Evolutionary conservation across 805 yeast species (phyloP).

Genomic region (Candida vaughaniae): DNA sequence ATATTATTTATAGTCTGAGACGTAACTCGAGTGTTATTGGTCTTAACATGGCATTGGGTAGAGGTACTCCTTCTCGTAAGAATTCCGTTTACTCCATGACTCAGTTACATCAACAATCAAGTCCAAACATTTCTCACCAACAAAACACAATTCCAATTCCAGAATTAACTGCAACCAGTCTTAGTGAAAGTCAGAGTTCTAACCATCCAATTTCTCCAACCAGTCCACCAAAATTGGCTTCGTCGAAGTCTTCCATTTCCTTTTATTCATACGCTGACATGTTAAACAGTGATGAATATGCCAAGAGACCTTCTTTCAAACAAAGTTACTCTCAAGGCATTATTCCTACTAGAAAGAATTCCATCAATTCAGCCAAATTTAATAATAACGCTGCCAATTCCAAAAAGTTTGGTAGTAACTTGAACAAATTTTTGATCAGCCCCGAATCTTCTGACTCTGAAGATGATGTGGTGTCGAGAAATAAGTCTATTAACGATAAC

Average conservation of each 20-base stretch:
- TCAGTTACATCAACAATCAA: slow-evolving; percentile 14
- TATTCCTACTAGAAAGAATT: slow-evolving; percentile 24
- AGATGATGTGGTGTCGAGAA: slow-evolving; percentile 15
- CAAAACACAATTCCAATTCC: slow-evolving; percentile 1
- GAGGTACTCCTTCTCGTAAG: slow-evolving; percentile 41
- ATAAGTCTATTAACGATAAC: slow-evolving; percentile 21
- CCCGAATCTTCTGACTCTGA: slow-evolving; percentile 29
- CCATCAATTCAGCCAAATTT: slow-evolving; percentile 12
- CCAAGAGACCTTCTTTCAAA: slow-evolving; percentile 59
- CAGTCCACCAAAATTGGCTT: slow-evolving; percentile 41
- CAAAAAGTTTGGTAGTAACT: slow-evolving; percentile 12
- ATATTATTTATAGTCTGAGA: slow-evolving; percentile 60
- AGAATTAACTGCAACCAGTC: slow-evolving; percentile 4
- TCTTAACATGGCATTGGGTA: slow-evolving; percentile 48
- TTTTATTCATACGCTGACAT: slow-evolving; percentile 82
- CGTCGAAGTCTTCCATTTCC: slow-evolving; percentile 38
- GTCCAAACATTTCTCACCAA: slow-evolving; percentile 9
- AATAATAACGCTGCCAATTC: not conserved
- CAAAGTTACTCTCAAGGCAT: slow-evolving; percentile 36
- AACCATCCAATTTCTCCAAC: slow-evolving; percentile 24
- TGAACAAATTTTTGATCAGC: slow-evolving; percentile 22
- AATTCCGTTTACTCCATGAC: slow-evolving; percentile 30
- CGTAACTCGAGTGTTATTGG: slow-evolving; percentile 55
- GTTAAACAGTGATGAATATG: slow-evolving; percentile 63
- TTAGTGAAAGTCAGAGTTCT: not conserved